Evolutionary conservation across 2,329 filamentous ascomycete species (phyloP).

Genomic region (Acephala macrosclerotiorum): DNA sequence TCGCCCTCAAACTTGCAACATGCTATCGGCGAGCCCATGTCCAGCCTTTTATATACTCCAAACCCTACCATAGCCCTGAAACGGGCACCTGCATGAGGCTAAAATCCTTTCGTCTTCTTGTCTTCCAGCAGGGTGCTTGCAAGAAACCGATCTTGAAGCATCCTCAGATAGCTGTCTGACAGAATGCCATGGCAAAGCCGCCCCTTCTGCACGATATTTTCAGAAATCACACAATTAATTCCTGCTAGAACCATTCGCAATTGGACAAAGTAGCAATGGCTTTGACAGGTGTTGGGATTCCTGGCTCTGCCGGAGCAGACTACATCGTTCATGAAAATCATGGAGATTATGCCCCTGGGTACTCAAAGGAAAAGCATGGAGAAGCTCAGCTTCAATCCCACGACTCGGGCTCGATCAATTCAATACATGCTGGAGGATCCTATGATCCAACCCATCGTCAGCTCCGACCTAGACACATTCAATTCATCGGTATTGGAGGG

Average conservation of each 20-base stretch:
- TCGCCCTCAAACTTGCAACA: neutral
- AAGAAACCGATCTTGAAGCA: neutral
- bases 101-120: neutral
- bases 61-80: neutral
- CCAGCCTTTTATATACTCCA: neutral
- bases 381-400: constrained; percentile 30
- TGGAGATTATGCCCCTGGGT: constrained; percentile 18
- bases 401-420: constrained; percentile 22
- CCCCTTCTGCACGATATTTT: neutral
- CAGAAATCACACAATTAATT: neutral
- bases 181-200: neutral
- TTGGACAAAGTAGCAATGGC: constrained; percentile 23
- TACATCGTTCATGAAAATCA: constrained; percentile 27
- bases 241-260: neutral
- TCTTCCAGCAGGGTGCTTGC: neutral
- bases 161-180: neutral
- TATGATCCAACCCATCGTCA: constrained; percentile 46
- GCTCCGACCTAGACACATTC: constrained; percentile 48
- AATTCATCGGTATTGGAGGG: constrained; percentile 62
- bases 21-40: neutral
- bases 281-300: constrained; percentile 33
- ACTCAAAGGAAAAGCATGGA: constrained; percentile 32
- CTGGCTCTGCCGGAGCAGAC: constrained; percentile 28
- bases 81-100: neutral
- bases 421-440: constrained; percentile 2